Evolutionary conservation across 1,284 basidiomycete genomes (phyloP), one percentile per base, ranked within the genome.

Genomic region (Fomitiporia mediterranea): DNA sequence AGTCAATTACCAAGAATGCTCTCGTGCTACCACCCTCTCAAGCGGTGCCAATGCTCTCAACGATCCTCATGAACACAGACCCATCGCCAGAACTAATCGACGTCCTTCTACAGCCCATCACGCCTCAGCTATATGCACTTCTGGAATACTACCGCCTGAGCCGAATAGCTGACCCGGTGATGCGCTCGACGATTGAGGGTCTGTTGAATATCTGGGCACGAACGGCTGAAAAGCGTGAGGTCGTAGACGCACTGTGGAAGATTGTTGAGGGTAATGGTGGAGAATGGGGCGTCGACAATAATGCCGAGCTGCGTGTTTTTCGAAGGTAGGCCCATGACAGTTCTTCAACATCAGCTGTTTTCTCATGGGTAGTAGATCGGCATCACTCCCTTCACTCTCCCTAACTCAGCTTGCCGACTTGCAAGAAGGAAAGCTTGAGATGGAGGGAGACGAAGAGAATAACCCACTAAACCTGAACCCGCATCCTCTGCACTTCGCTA

Each of bases 191-290:
- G 7, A 70, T 87, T 2, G 73, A 70, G 21, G 80, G 81, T 6
- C 66, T 91, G 19, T 69, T 94, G 28, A 67, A 74, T 1, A 85
- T 84, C 0, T 94, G 91, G 91, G 89, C 82, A 1, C 81, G 85
- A 60, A 76, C 89, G 2, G 76, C 84, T 0, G 72, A 73, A 23
- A 63, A 69, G 11, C 64, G 71, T 4, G 82, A 85, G 54, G 88
- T 79, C 1, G 65, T 82, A 17, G 69, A 73, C n/a, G 75, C 77
- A 0, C 63, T 93, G 1, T 86, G 83, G 84, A 69, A 69, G 2
- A 72, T 92, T 27, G 65, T 89, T 21, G 69, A 73, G 40, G 78
- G 75, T 5, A 75, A 82, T 55, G 76, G 76, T 19, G 75, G 74
- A 1, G 70, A 76, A 25, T 90, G 87, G 85, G 69, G 74, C 9